Evolutionary conservation across 768 basidiomycete species (phyloP).

Genomic region (Termitomyces sp.): DNA sequence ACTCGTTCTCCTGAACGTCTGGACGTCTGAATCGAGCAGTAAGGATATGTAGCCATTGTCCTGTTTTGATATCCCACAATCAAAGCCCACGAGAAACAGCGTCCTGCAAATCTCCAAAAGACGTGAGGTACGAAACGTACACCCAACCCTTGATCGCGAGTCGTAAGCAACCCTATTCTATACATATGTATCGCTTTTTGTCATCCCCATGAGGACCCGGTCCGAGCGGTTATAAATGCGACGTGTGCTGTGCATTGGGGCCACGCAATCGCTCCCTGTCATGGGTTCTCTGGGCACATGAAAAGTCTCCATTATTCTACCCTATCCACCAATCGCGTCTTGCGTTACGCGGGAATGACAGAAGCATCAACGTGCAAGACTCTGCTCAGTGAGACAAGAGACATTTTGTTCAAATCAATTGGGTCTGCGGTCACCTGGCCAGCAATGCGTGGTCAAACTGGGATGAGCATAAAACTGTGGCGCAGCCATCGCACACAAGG

Average conservation of each 20-base stretch:
- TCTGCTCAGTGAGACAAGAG: background rate
- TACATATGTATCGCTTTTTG: background rate
- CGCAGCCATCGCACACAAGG: background rate
- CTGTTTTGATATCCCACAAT: background rate
- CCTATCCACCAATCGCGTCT: background rate
- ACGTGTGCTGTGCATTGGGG: background rate
- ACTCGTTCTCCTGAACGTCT: background rate
- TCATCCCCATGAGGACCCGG: background rate
- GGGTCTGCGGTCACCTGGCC: background rate
- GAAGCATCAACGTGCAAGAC: background rate
- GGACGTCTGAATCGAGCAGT: background rate
- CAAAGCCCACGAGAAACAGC: background rate
- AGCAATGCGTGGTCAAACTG: background rate
- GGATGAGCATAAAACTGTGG: slow-evolving; percentile 7
- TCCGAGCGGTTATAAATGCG: background rate
- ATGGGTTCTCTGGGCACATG: background rate
- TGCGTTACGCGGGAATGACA: background rate
- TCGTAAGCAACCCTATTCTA: background rate
- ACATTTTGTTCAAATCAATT: background rate
- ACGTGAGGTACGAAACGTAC: background rate
- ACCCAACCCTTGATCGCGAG: background rate
- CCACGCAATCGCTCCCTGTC: background rate
- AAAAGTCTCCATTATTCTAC: background rate
- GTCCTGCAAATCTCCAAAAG: background rate
- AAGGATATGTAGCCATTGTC: background rate